Percentiles rank a stretch among this genome's conserved stretches.
Conservation (phyloP, 1,139 yeast genomes). For the Suhomyces taliae region DNA sequence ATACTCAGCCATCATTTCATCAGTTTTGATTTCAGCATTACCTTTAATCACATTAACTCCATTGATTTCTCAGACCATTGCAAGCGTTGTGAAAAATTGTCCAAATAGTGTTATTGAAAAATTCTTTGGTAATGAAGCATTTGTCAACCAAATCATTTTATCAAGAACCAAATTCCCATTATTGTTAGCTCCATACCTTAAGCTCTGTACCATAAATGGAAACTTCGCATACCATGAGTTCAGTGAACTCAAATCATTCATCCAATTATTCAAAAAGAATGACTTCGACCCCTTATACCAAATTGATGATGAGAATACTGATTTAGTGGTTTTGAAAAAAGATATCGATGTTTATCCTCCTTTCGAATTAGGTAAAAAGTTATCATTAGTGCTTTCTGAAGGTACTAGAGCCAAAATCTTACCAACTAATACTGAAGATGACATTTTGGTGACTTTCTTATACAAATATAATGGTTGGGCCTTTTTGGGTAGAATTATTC, state of each 20-base stretch:
- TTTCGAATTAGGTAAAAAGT: slow-evolving; percentile 44
- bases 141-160: slow-evolving; percentile 56
- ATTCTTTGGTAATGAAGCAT: slow-evolving; percentile 57
- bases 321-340: slow-evolving; percentile 44
- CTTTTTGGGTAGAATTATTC: slow-evolving; percentile 72
- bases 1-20: slow-evolving; percentile 59
- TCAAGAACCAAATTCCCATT: slow-evolving; percentile 76
- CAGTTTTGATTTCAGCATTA: slow-evolving; percentile 58
- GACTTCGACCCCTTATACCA: slow-evolving; percentile 40
- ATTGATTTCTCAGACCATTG: slow-evolving; percentile 51
- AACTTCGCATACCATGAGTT: slow-evolving; percentile 67
- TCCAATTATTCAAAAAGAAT: slow-evolving; percentile 41
- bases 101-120: slow-evolving; percentile 57
- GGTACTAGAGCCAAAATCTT: slow-evolving; percentile 73
- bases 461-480: slow-evolving; percentile 87
- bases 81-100: slow-evolving; percentile 49
- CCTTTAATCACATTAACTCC: slow-evolving; percentile 61
- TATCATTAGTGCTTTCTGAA: slow-evolving; percentile 43
- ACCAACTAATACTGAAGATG: slow-evolving; percentile 43
- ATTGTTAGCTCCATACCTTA: slow-evolving; percentile 61
- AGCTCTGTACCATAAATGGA: slow-evolving; percentile 62
- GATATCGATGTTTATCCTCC: slow-evolving; percentile 51
- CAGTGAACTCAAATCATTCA: slow-evolving; percentile 58
- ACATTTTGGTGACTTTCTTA: slow-evolving; percentile 66
- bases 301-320: slow-evolving; percentile 55